Evolutionary conservation across 2,329 filamentous ascomycete genomes (phyloP), one percentile per base, ranked within the genome.

Genomic region (Triangularia verruculosa): DNA sequence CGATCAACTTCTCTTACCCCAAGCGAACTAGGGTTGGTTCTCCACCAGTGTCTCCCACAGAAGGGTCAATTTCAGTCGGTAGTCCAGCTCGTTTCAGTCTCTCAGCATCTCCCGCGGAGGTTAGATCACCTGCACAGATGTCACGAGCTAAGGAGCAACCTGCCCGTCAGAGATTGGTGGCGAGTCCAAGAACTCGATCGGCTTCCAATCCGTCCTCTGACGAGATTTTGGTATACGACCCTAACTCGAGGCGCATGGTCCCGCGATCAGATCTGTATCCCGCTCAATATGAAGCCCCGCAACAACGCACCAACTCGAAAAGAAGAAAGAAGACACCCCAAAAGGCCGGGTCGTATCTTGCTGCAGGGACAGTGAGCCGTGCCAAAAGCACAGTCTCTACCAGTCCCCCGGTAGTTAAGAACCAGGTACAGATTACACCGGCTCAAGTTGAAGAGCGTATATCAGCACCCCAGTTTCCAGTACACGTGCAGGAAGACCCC

Each of bases 191-290:
- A 9, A 68, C 68, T 9, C 69, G 68, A 62, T 67, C 70, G 17
- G 64, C 67, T 11, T 72, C 76, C 3, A 61, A 47, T 47, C 39
- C 67, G 1, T 61, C 66, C 5, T 72, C 78, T 51, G 76, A 80
- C 51, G 71, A 81, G 67, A 73, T 77, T 30, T 69, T 90, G 73
- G 83, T 89, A 55, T 87, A 87, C 69, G 86, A 89, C 67, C 80
- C 86, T n/a, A 88, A 89, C 68, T 87, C 87, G 15, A 80, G 86
- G 68, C 83, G 86, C 64, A 86, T 88, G 79, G 79, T 89, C 3
- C 80, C 82, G 2, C 80, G 75, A 59, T 73, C 72, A 5, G 77
- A 83, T 25, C 67, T 83, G 17, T 54, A 78, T 67, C 79, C 73
- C 57, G 75, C 75, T 53, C 79, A 83, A 58, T 77, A 81, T 61